Base-by-base conservation (phyloP, 1,139 yeast genomes). In the Arxiozyma slooffiae region DNA sequence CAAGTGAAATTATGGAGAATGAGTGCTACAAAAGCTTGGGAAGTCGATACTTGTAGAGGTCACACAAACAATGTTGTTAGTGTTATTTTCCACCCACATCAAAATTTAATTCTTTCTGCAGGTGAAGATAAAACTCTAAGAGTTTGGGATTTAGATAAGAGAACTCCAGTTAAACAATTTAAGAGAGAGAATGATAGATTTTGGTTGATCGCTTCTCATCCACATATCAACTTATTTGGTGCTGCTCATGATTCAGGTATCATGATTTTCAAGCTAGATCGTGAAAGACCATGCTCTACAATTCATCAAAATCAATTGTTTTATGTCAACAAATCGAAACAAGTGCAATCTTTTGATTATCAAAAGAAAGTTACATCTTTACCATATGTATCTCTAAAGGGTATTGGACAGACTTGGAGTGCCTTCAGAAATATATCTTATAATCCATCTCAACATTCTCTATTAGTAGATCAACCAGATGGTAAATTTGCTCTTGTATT, bases 1-100 rank as follows among this genome's bases (percentile, higher is more conserved):
- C 82, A 92, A 57, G 87, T 94, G 51, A 92, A 92, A 70, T 76
- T 94, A 59, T 94, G 98, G 98, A 80, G 98, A 70, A 89, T 90
- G 97, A 84, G 90, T 63, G 97, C 94, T 61, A 84, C 95, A 39
- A 89, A 90, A 71, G 98, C 98, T 36, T 94, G 98, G 97, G 98
- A 94, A 69, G 95, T 94, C 50, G 99, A 94, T 66, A 88, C 97
- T 43, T 92, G 97, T 70, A 80, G 98, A 64, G 98, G 98, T 50
- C 99, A 94, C 68, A 85, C 96, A 45, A 90, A 92, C 64, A 89
- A 88, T 64, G 96, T 92, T 51, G 81, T 90, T 52, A 77, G 95
- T 68, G 90, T 89, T 42, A 74, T 87, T 50, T 94, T 94, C 79
- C 97, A 92, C 64, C 97, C 98, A 43, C 82, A 81, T 59, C 95